Base-by-base conservation (phyloP, 768 basidiomycete species). In the Leccinum sublutescens region DNA sequence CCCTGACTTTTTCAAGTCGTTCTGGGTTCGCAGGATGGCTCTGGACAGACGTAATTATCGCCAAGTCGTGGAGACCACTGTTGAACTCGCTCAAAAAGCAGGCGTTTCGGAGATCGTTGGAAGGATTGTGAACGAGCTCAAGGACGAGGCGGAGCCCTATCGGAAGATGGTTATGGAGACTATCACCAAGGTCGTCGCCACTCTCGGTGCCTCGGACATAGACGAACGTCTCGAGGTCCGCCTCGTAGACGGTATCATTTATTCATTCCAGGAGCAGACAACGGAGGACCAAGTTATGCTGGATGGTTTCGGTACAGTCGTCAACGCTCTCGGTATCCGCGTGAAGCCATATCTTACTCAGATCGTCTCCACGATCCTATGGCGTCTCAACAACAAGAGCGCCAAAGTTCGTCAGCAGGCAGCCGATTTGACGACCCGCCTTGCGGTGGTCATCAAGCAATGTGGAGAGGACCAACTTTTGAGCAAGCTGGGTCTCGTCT, bases 161-260 rank as follows among this genome's bases (percentile, higher is more conserved):
- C 80, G 95, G 64, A 98, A 98, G 83, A 99, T 99, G 97, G 95
- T 97, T 12, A 99, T 99, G 97, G 97, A 99, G 78, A 98, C 97
- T 0, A 97, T 98, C 66, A 98, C 94, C 21, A 96, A 97, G 73
- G 97, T 99, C 50, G 82, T 99, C 52, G 87, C 89, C 15, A 91
- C 88, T 6, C 85, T 96, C 2, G 95, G 97, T 53, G 95, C 96
- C n/a, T 92, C 96, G 0, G 96, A 98, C 69, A 91, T 98, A 52
- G 97, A 98, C 69, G 96, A 98, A 75, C 82, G 95, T 55, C 81
- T 99, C 47, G 96, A 99, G 75, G 86, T 95, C 31, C 84, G 92
- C 57, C 84, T 99, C 12, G 92, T 98, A 27, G 97, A 99, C 68
- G 96, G 97, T 38, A 98, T 99, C 77, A 98, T 98, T 75, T 98